Evolutionary conservation across 768 basidiomycete genomes (phyloP).

Genomic region (Jaapia argillacea): DNA sequence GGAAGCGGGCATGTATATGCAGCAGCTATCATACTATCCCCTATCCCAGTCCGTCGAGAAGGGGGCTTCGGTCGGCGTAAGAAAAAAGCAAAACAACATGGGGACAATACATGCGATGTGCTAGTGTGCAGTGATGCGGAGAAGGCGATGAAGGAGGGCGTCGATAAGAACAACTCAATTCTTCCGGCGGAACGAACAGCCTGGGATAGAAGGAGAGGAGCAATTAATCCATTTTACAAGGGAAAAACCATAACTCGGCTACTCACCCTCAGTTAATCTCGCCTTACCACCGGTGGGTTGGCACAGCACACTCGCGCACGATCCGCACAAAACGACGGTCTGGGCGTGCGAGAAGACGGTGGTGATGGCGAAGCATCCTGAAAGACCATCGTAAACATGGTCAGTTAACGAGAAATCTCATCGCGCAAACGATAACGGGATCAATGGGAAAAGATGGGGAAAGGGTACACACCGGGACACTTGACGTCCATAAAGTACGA

Average conservation of each 20-base stretch:
- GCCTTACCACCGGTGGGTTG: constrained; percentile 99
- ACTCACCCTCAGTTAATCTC: constrained; percentile 91
- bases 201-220: constrained; percentile 39
- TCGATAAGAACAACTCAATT: constrained; percentile 36
- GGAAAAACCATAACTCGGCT: constrained; percentile 2
- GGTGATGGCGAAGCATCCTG: constrained; percentile 90
- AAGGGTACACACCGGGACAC: constrained; percentile 68
- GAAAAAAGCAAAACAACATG: not conserved
- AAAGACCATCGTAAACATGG: no score
- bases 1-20: no score
- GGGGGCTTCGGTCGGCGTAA: no score
- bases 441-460: constrained; percentile 51
- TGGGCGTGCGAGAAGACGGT: constrained; percentile 99
- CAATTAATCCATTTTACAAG: constrained; percentile 6
- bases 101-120: not conserved
- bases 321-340: constrained; percentile 89
- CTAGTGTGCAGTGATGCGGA: not conserved
- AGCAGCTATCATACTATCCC: not conserved
- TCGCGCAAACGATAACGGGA: not conserved
- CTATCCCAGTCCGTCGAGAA: no score
- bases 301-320: constrained; percentile 91
- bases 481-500: constrained; percentile 99
- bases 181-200: constrained; percentile 98
- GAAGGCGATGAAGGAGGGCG: constrained; percentile 11
- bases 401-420: not conserved